These are phyloP conservation scores for Stenocarpella maydis DNA, from an alignment of 2,329 filamentous ascomycete species.

Conservation along the genomic window DNA sequence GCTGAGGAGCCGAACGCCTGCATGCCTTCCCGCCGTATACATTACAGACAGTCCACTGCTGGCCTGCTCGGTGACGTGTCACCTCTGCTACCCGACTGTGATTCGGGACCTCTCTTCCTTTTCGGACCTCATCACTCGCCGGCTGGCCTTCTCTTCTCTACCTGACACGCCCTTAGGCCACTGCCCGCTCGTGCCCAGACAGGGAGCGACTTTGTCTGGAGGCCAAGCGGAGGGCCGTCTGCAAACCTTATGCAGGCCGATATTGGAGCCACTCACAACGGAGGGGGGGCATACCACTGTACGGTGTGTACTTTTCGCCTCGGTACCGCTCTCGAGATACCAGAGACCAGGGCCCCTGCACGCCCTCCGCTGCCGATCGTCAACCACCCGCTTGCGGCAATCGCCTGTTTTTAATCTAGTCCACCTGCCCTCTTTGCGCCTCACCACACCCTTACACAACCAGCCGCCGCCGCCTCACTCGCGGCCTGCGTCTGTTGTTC, in stretches of 20 bases:
- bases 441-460: conserved; percentile 15
- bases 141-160: background rate
- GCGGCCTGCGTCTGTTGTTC: conserved; percentile 15
- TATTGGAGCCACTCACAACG: conserved; percentile 12
- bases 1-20: background rate
- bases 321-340: conserved; percentile 14
- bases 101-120: background rate
- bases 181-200: background rate
- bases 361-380: conserved; percentile 9
- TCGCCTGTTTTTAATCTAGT: conserved; percentile 27
- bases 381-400: conserved; percentile 15
- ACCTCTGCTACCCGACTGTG: background rate
- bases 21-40: conserved; percentile 5
- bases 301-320: conserved; percentile 12
- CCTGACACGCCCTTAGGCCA: background rate
- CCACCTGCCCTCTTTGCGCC: conserved; percentile 8
- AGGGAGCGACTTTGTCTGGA: background rate
- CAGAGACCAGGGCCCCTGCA: conserved; percentile 6
- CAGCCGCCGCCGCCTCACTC: conserved; percentile 18
- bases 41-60: background rate
- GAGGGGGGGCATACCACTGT: background rate
- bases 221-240: conserved; percentile 15
- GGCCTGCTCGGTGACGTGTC: background rate
- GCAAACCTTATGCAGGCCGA: conserved; percentile 29
- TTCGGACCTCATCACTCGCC: background rate